Percentiles rank a stretch among this genome's conserved stretches.
Evolutionary conservation across 2,329 filamentous ascomycete genomes (phyloP).

Genomic region (Penicillium sp.): DNA sequence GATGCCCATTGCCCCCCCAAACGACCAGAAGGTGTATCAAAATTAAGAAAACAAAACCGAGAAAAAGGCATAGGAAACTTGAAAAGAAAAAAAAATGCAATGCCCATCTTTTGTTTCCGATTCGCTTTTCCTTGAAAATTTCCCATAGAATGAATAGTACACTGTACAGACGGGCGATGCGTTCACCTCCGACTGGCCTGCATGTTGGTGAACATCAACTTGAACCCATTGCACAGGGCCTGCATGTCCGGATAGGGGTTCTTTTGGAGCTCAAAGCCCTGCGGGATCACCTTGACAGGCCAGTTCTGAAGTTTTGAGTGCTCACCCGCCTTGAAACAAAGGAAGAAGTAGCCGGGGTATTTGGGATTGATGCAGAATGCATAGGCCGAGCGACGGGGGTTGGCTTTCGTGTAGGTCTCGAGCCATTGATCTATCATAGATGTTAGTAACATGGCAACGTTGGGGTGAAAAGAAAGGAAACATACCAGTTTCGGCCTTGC

Average conservation of each 20-base stretch:
- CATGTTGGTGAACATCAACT: conserved; percentile 71
- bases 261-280: conserved; percentile 86
- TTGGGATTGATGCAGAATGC: conserved; percentile 92
- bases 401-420: conserved; percentile 90
- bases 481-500: conserved; percentile 78
- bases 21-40: conserved; percentile 19
- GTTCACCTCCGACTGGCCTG: conserved; percentile 35
- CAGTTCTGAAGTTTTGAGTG: conserved; percentile 69
- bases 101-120: conserved; percentile 7
- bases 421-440: conserved; percentile 76
- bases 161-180: conserved; percentile 17
- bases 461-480: conserved; percentile 17
- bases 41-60: conserved; percentile 9
- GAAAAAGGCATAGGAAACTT: neutral
- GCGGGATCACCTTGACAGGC: conserved; percentile 85
- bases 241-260: conserved; percentile 91
- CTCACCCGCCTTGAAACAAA: conserved; percentile 91
- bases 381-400: conserved; percentile 88
- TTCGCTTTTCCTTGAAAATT: conserved; percentile 4
- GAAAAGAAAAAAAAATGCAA: conserved; percentile 4
- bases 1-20: conserved; percentile 7
- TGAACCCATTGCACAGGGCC: conserved; percentile 95
- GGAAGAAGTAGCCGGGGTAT: conserved; percentile 87
- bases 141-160: conserved; percentile 17
- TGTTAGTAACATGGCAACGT: conserved; percentile 3